A percentile compares a stretch with the other conserved stretches of the same genome.
Evolutionary conservation across 768 basidiomycete genomes (phyloP).

Genomic region (Pleurotus tuber-regium): DNA sequence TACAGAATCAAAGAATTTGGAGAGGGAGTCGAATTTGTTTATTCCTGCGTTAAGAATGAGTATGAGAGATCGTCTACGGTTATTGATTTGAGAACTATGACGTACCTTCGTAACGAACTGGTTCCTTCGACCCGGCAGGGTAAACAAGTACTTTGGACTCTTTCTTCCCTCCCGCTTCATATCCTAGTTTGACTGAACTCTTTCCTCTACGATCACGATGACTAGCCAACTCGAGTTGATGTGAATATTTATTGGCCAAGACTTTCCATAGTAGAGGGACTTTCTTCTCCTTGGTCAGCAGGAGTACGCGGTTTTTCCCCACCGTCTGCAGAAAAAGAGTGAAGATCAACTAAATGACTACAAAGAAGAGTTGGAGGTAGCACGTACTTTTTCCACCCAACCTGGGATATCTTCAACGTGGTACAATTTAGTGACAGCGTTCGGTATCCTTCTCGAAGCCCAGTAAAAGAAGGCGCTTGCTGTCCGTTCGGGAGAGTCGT

Average conservation of each 20-base stretch:
- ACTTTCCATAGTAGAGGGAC: constrained; percentile 81
- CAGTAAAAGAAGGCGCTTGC: constrained; percentile 73
- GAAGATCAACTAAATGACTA: neutral
- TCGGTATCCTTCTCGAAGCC: constrained; percentile 72
- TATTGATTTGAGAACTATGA: neutral
- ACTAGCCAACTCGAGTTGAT: constrained; percentile 58
- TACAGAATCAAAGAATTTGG: constrained; percentile 70
- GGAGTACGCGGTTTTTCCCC: constrained; percentile 55
- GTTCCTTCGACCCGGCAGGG: constrained; percentile 52
- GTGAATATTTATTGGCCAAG: constrained; percentile 68
- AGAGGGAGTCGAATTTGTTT: constrained; percentile 72
- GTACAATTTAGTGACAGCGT: constrained; percentile 60
- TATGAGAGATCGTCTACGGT: neutral
- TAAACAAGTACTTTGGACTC: constrained; percentile 72
- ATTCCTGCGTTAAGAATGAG: constrained; percentile 40
- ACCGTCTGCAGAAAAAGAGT: constrained; percentile 19
- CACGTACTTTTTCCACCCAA: constrained; percentile 69
- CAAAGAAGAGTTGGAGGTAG: neutral
- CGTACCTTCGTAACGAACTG: constrained; percentile 68
- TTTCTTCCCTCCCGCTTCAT: constrained; percentile 51
- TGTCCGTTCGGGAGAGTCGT: constrained; percentile 68
- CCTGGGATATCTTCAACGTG: constrained; percentile 52
- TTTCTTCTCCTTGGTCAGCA: constrained; percentile 73
- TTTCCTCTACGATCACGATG: constrained; percentile 67
- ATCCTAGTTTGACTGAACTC: constrained; percentile 55